Evolutionary conservation across 1,284 basidiomycete species (phyloP).

Genomic region (Naganishia albida): DNA sequence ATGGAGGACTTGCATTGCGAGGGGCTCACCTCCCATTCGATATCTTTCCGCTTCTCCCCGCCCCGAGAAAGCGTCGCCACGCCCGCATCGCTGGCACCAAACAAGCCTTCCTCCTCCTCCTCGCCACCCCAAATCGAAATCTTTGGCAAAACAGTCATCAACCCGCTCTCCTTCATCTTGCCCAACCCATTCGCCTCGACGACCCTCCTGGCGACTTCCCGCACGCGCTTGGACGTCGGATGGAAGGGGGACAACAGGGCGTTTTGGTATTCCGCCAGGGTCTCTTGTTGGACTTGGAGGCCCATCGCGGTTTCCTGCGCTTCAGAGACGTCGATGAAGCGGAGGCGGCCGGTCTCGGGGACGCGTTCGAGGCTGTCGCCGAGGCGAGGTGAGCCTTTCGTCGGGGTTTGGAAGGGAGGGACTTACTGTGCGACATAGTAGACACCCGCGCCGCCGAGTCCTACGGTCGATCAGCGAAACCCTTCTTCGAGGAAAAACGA

Average conservation of each 20-base stretch:
- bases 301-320: conserved; percentile 58
- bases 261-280: conserved; percentile 61
- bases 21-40: conserved; percentile 52
- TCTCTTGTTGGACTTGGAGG: conserved; percentile 57
- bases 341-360: conserved; percentile 76
- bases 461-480: conserved; percentile 37
- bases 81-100: conserved; percentile 25
- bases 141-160: conserved; percentile 35
- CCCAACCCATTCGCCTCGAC: conserved; percentile 73
- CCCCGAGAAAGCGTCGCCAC: conserved; percentile 34
- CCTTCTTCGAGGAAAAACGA: not conserved
- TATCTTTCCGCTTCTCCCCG: conserved; percentile 52
- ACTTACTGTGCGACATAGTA: conserved; percentile 67
- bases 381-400: too few relatives aligned
- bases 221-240: conserved; percentile 66
- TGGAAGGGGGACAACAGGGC: conserved; percentile 70
- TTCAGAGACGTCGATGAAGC: conserved; percentile 76
- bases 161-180: conserved; percentile 56
- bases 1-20: too few relatives aligned
- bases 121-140: conserved; percentile 41
- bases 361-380: conserved; percentile 69
- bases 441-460: conserved; percentile 54
- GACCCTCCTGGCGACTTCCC: conserved; percentile 70
- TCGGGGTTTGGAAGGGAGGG: not conserved
- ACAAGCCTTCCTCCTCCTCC: conserved; percentile 33